Base-by-base conservation (phyloP, 2,329 filamentous ascomycete genomes). In the Acrocalymma vagum region DNA sequence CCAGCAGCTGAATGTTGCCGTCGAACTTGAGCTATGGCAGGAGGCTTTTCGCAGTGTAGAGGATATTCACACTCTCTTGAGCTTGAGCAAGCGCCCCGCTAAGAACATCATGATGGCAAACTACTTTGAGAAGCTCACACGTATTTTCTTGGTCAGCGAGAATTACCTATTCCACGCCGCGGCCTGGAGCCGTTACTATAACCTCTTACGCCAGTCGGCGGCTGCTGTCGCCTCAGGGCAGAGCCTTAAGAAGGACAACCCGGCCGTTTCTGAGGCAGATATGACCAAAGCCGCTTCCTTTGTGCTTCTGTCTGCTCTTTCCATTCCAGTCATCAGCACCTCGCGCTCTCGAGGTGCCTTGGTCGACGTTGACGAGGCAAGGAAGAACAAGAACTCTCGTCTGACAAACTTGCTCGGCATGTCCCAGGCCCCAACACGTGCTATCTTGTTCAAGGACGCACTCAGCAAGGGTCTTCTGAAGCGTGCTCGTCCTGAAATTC, bases 61-160 rank as follows among this genome's bases (percentile, higher is more conserved):
- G 77, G 94, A 99, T 70, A 97, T 97, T 59, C 94, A 99, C 78
- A 97, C 92, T 35, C 84, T 99, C 39, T 85, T 99, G 58, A 97
- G 87, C 78, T 82, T 97, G 60, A 97, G 93, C 86, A 97, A 97
- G 83, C 89, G 94, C 40, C 92, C 92, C 25, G 87, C 94, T 38
- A 97, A 97, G 86, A 96, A 96, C 71, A 81, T 96, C 69, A 97
- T 99, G 94, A 99, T 99, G 94, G 94, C 94, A 76, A 99, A 97
- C 79, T 99, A 99, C 82, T 99, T 97, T 75, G 94, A 99, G 81
- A 97, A 97, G 78, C 85, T 99, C 43, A 96, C 94, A 26, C 86
- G 92, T 53, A 99, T 99, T 72, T 99, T 99, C 82, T 84, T 99
- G 51, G 94, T 97, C 56, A 95, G 93, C 72, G 94, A 97, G 77